A percentile compares a stretch with the other conserved stretches of the same genome.
Evolutionary conservation across 2,329 filamentous ascomycete species (phyloP).

Genomic region (Pleomassaria siparia): DNA sequence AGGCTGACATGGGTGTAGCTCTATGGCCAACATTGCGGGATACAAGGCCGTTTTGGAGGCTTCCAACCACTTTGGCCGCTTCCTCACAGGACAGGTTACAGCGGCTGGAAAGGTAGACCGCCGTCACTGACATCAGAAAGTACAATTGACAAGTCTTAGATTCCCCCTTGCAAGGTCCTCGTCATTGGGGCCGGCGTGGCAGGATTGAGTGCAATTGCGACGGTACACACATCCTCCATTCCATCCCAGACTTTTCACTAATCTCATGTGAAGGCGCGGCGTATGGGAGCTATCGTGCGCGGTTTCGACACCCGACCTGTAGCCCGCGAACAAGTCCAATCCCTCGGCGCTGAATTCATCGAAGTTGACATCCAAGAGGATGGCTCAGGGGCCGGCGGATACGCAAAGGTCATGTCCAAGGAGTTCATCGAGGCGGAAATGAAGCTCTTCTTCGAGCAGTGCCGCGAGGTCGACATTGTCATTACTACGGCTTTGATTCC

Average conservation of each 20-base stretch:
- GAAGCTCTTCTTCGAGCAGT: slow-evolving; percentile 88
- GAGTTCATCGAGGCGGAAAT: slow-evolving; percentile 92
- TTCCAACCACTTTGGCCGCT: slow-evolving; percentile 85
- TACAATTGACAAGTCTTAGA: slow-evolving; percentile 53
- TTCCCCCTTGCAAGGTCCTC: slow-evolving; percentile 85
- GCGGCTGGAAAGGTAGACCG: slow-evolving; percentile 65
- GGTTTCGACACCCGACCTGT: slow-evolving; percentile 91
- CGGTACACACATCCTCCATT: slow-evolving; percentile 48
- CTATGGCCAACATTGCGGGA: slow-evolving; percentile 92
- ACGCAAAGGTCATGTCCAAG: slow-evolving; percentile 92
- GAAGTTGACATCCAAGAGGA: slow-evolving; percentile 85
- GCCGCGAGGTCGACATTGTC: slow-evolving; percentile 85
- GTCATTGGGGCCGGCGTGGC: slow-evolving; percentile 91
- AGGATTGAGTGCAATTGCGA: slow-evolving; percentile 84
- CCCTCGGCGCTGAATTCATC: slow-evolving; percentile 84
- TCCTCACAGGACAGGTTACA: slow-evolving; percentile 85
- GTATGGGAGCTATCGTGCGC: slow-evolving; percentile 85
- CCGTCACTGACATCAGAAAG: not conserved
- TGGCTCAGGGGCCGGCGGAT: slow-evolving; percentile 80
- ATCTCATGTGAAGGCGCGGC: slow-evolving; percentile 58
- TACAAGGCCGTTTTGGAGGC: slow-evolving; percentile 92
- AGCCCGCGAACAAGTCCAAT: slow-evolving; percentile 85
- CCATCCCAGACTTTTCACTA: not conserved
- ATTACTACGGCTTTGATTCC: slow-evolving; percentile 92
- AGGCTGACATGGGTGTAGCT: slow-evolving; percentile 54